Evolutionary conservation across 1,284 basidiomycete genomes (phyloP).

Genomic region (Pseudozyma tsukubaensis): DNA sequence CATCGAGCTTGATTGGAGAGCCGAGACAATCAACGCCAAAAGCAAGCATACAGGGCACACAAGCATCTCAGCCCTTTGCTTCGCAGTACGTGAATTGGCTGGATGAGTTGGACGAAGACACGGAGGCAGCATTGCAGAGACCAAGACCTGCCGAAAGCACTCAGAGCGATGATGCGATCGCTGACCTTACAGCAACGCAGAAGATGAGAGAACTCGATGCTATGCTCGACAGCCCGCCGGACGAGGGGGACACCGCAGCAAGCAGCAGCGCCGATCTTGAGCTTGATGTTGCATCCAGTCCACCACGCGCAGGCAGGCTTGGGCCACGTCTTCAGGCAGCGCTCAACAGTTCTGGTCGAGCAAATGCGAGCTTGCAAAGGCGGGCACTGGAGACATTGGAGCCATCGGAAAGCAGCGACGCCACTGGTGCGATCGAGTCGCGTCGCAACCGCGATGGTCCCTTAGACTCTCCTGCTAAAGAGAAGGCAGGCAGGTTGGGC

Average conservation of each 20-base stretch:
- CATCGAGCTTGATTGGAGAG: constrained; percentile 13
- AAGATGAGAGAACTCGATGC: constrained; percentile 31
- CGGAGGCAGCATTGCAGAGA: constrained; percentile 7
- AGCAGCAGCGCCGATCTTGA: constrained; percentile 28
- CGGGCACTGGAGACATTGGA: not conserved
- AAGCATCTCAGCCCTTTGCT: constrained; percentile 36
- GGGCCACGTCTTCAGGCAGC: constrained; percentile 26
- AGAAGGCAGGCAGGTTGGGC: constrained; percentile 38
- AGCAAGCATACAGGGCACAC: not conserved
- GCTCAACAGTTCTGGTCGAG: constrained; percentile 25
- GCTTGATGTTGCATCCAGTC: constrained; percentile 38
- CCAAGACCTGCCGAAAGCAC: not conserved
- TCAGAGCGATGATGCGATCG: not conserved
- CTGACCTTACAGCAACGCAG: constrained; percentile 31
- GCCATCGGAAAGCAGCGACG: constrained; percentile 28
- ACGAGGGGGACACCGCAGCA: not conserved
- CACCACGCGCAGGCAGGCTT: constrained; percentile 21
- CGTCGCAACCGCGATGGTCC: constrained; percentile 25
- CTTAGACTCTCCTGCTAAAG: constrained; percentile 37
- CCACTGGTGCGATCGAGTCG: not conserved
- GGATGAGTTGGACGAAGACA: constrained; percentile 34
- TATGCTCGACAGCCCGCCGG: constrained; percentile 18
- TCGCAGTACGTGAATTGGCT: constrained; percentile 42
- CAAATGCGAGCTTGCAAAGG: not conserved
- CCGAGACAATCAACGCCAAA: constrained; percentile 45